Base-by-base conservation (phyloP, 331 rosid species). In the Saraca asoca region DNA sequence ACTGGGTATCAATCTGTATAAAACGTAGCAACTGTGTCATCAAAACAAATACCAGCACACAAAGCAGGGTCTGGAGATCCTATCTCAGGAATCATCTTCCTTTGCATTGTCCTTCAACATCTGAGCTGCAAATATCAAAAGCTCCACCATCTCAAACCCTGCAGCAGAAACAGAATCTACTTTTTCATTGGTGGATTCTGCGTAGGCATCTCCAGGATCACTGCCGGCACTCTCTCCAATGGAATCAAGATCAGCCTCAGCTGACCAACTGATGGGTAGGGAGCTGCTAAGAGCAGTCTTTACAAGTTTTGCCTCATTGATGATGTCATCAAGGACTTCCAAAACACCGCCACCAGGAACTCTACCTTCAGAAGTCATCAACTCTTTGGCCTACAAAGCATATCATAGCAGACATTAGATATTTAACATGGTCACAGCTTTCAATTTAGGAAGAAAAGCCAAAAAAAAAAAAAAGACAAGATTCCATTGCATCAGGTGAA, bases 81-180 rank as follows among this genome's bases (percentile, higher is more conserved):
- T 37, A 52, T 19, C 64, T 52, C 70, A 57, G 58, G 72, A 76
- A 58, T 74, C 77, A 34, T 60, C 69, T 78, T 70, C 64, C 66
- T 58, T 55, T 9, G 43, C 50, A 64, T 58, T 51, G 62, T 83
- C 84, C 80, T 79, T 88, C 79, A 90, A 66, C 58, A 73, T 54
- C 76, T 83, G 92, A 5, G 95, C 95, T 7, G 84, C 87, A 77
- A 86, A 82, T 60, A 86, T 74, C 74, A 90, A 72, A 62, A 94
- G 99, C 77, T 94, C 99, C 76, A 88, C 94, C 99, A 94, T 90
- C 82, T 94, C 95, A 73, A 94, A 79, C 73, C 99, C 99, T 8
- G 91, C 95, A 54, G 89, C 92, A 62, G 89, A 77, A 48, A 94
- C 88, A 43, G 78, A 53, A 75, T 94, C 97, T 24, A 77, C 72